Evolutionary conservation across 2,329 filamentous ascomycete species (phyloP).

Genomic region (Pleoardoris graminearum): DNA sequence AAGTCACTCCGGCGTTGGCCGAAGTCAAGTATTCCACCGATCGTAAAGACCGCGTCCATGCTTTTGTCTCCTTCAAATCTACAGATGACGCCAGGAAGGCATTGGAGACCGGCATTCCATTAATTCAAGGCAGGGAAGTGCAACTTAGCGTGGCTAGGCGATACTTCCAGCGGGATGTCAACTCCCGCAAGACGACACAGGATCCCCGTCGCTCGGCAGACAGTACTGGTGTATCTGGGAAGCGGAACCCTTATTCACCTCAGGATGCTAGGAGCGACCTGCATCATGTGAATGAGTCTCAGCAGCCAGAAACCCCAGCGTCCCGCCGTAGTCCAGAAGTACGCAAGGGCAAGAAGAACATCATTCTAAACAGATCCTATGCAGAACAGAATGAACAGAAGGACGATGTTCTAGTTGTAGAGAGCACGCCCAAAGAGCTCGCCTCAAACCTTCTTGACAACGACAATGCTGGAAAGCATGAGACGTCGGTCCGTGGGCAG

Average conservation of each 20-base stretch:
- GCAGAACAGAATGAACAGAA: background rate
- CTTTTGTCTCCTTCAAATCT: conserved; percentile 10
- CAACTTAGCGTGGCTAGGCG: conserved; percentile 14
- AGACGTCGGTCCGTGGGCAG: background rate
- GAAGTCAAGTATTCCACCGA: background rate
- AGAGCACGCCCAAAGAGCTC: background rate
- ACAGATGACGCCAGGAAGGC: conserved; percentile 14
- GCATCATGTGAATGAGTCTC: conserved; percentile 14
- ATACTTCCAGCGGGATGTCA: conserved; percentile 6
- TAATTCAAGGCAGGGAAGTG: conserved; percentile 3
- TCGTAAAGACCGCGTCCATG: conserved; percentile 1
- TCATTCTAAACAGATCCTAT: conserved; percentile 13
- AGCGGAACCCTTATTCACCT: conserved; percentile 32
- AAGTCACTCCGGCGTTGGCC: conserved; percentile 2
- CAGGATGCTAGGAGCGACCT: conserved; percentile 44
- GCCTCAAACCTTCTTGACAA: background rate
- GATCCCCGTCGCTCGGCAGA: background rate
- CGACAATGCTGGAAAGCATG: background rate
- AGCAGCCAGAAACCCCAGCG: background rate
- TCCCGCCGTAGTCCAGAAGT: conserved; percentile 18
- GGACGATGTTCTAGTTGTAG: background rate
- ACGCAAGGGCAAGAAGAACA: conserved; percentile 21
- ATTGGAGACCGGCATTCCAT: conserved; percentile 4
- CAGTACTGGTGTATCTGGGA: background rate
- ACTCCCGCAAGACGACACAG: background rate